Evolutionary conservation across 345 rosid species (phyloP), one percentile per base, ranked within the genome.

Genomic region (Lagerstroemia speciosa): DNA sequence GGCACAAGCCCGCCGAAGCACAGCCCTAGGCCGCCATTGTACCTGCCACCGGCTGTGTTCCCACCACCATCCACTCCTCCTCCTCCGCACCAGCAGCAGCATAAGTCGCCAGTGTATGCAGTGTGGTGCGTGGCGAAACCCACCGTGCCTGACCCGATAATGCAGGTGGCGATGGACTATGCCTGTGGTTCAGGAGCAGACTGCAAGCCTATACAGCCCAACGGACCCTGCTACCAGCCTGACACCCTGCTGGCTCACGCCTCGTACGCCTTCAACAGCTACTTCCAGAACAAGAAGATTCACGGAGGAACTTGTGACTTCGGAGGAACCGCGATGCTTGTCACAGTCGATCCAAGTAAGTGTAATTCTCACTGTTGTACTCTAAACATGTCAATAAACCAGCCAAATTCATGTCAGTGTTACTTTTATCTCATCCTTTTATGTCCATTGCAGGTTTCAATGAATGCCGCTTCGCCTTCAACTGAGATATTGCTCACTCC

Each of bases 61-160:
- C 34, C 73, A 19, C 68, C 68, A 1, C 52, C 69, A 5, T 31
- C 52, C 12, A 30, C 69, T 0, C 70, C 58, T 3, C 58, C 22
- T n/a, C n/a, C n/a, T n/a, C n/a, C n/a, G n/a, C n/a, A n/a, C n/a
- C n/a, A n/a, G 7, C 55, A 46, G 58, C 58, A 46, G 15, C 70
- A 67, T 45, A 71, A 71, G 32, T 34, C 50, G n/a, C 69, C 67
- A 0, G 29, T 53, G 14, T 52, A 65, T n/a, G 67, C 71, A 8
- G 71, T 66, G 40, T 73, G 75, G 75, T 73, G 71, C 19, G 55
- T 73, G 29, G 75, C 71, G 0, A 73, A 73, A 70, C 75, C 75
- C 3, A 60, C 71, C 0, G 75, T 73, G 66, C 71, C 67, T 0
- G 50, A 73, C 38, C 40, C 61, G 15, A 34, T 65, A 6, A 61